Conservation (phyloP, 441 rosid genomes). For the Daphne laureola region DNA sequence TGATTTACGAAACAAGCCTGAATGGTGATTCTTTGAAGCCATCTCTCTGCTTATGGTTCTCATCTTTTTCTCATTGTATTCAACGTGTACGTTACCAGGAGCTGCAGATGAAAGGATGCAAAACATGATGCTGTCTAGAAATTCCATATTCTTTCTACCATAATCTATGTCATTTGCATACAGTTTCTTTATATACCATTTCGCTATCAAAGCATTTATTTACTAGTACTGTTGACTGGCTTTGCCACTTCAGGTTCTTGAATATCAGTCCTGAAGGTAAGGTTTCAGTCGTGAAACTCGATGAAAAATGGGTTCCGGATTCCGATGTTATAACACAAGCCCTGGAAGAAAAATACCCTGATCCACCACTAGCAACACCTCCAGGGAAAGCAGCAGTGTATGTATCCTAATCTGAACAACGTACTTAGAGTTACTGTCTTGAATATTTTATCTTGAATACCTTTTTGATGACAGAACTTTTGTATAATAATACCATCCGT, state of each 20-base stretch:
- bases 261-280: constrained; percentile 82
- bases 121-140: background rate
- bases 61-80: too few species aligned
- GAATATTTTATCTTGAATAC: background rate
- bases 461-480: too few species aligned
- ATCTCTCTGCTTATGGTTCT: too few species aligned
- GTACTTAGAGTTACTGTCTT: background rate
- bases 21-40: constrained; percentile 46
- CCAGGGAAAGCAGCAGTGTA: constrained; percentile 85
- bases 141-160: background rate
- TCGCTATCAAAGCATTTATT: background rate
- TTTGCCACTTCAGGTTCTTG: constrained; percentile 57
- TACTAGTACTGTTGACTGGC: background rate
- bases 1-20: constrained; percentile 78
- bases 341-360: constrained; percentile 79
- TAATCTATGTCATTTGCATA: too few species aligned
- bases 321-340: constrained; percentile 81
- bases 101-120: too few species aligned
- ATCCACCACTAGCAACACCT: constrained; percentile 70
- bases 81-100: too few species aligned
- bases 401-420: constrained; percentile 4
- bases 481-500: background rate
- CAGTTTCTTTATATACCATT: background rate
- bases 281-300: constrained; percentile 77
- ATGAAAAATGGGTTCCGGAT: constrained; percentile 89